These are phyloP conservation scores for Ligustrum vulgare DNA, from an alignment of 257 asterid species.

Conservation along the genomic window DNA sequence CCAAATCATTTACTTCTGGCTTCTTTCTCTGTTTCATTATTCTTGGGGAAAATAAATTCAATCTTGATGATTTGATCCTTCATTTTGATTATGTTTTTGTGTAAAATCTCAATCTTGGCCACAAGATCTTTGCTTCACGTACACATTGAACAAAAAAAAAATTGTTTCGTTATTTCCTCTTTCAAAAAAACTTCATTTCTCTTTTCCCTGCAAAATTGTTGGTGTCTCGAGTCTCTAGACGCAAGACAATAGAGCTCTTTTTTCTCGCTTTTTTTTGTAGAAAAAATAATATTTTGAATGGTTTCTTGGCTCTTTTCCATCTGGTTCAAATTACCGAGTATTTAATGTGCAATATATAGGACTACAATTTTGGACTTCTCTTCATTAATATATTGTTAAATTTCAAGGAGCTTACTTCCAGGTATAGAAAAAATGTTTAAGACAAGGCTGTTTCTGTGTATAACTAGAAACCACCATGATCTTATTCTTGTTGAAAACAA, in stretches of 20 bases:
- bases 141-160: neutral
- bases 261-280: neutral
- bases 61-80: constrained; percentile 21
- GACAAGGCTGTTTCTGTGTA: neutral
- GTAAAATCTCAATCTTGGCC: neutral
- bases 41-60: neutral
- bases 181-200: neutral
- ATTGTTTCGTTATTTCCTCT: neutral
- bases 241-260: neutral
- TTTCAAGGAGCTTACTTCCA: constrained; percentile 7
- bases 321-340: neutral
- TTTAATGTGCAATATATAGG: constrained; percentile 8
- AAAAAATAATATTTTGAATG: neutral
- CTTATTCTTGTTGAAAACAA: neutral
- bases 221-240: neutral
- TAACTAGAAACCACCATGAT: neutral
- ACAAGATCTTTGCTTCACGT: neutral
- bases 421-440: neutral
- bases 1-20: neutral
- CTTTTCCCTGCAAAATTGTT: neutral
- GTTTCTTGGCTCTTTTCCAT: neutral
- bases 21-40: neutral
- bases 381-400: neutral
- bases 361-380: neutral
- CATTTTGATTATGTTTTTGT: neutral